Conservation (phyloP, 148 eudicot genomes). For the Suaeda aralocaspica region DNA sequence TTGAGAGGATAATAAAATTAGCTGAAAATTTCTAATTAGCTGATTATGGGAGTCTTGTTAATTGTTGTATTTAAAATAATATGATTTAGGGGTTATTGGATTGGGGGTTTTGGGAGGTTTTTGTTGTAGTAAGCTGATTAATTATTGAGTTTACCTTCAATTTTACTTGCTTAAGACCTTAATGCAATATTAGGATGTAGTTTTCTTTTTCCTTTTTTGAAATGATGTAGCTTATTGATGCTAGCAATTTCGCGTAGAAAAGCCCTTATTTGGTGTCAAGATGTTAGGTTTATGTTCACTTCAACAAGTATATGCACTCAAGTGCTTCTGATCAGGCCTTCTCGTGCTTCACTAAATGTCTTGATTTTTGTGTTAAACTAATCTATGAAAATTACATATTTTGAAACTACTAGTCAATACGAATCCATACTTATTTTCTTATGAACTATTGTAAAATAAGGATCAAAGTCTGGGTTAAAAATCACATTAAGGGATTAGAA, state of each 20-base stretch:
- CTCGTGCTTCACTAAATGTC: no score
- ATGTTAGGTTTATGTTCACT: no score
- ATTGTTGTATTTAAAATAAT: not conserved
- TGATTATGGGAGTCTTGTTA: not conserved
- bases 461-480: no score
- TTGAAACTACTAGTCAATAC: no score
- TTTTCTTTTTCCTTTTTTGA: not conserved
- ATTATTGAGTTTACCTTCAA: not conserved
- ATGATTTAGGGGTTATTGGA: not conserved
- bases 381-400: no score
- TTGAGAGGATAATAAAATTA: not conserved
- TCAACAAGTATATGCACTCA: no score
- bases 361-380: no score
- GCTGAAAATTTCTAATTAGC: not conserved
- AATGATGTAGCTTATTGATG: not conserved
- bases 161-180: not conserved
- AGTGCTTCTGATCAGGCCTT: no score
- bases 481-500: no score
- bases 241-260: not conserved
- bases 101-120: slow-evolving; percentile 1
- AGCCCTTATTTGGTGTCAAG: not conserved
- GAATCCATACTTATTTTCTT: no score
- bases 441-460: no score
- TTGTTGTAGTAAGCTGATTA: not conserved
- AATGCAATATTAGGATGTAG: not conserved